These are phyloP conservation scores for Grosmannia clavigera DNA, from an alignment of 2,329 filamentous ascomycete genomes.

Conservation along the genomic window DNA sequence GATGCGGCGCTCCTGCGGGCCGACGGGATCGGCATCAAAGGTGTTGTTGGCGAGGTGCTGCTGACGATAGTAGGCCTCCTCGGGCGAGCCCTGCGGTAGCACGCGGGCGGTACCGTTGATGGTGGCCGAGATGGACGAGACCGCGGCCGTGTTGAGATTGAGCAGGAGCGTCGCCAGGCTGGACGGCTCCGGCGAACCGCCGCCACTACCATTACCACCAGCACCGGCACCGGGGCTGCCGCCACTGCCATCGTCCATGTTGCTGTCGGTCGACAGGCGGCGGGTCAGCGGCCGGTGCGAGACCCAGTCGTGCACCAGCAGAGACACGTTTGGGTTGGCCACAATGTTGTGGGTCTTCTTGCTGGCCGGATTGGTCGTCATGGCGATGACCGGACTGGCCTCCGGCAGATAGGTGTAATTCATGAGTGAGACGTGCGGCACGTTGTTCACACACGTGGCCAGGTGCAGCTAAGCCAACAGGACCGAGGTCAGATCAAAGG, in stretches of 20 bases:
- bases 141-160: slow-evolving; percentile 79
- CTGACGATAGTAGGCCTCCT: slow-evolving; percentile 74
- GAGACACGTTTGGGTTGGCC: slow-evolving; percentile 74
- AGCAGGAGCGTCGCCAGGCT: slow-evolving; percentile 73
- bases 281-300: slow-evolving; percentile 76
- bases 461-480: slow-evolving; percentile 63
- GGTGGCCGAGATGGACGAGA: slow-evolving; percentile 82
- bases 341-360: slow-evolving; percentile 73
- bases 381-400: slow-evolving; percentile 72
- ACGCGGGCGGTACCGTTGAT: slow-evolving; percentile 81
- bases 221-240: not conserved
- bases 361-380: slow-evolving; percentile 74
- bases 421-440: slow-evolving; percentile 92
- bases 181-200: slow-evolving; percentile 41
- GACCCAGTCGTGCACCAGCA: slow-evolving; percentile 96
- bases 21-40: slow-evolving; percentile 45
- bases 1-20: slow-evolving; percentile 26
- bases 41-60: slow-evolving; percentile 88
- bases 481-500: not conserved
- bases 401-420: slow-evolving; percentile 93
- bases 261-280: slow-evolving; percentile 47
- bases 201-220: not conserved
- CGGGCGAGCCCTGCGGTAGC: slow-evolving; percentile 58
- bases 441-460: slow-evolving; percentile 72
- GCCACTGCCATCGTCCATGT: slow-evolving; percentile 22